phyloP scores from a whole-genome alignment of 768 basidiomycete species.

The Boletus vermiculosoides region DNA sequence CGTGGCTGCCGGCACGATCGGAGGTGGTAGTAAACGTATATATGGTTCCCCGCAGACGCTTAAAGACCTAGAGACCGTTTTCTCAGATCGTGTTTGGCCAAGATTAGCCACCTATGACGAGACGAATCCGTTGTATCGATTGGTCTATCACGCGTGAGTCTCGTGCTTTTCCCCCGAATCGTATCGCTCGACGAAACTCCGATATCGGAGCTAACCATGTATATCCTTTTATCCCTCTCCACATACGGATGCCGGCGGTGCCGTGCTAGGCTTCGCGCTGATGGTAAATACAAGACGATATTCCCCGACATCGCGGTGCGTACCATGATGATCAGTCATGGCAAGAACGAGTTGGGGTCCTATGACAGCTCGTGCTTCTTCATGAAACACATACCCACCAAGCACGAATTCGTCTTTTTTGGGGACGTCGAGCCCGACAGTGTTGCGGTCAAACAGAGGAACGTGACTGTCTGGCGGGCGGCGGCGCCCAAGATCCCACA shows the following conservation, averaged over 20 bases:
- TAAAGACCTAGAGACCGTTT: slow-evolving; percentile 66
- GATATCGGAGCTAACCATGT: slow-evolving; percentile 12
- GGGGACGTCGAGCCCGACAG: slow-evolving; percentile 92
- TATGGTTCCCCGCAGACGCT: slow-evolving; percentile 61
- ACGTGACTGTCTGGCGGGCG: slow-evolving; percentile 71
- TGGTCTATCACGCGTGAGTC: slow-evolving; percentile 65
- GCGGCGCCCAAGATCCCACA: slow-evolving; percentile 77
- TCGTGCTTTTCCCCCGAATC: background rate
- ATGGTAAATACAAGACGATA: slow-evolving; percentile 53
- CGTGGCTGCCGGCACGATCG: slow-evolving; percentile 76
- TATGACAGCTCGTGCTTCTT: slow-evolving; percentile 89
- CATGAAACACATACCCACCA: slow-evolving; percentile 60
- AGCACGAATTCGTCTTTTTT: slow-evolving; percentile 84
- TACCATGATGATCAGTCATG: slow-evolving; percentile 72
- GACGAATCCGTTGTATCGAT: slow-evolving; percentile 54
- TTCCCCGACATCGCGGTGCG: slow-evolving; percentile 59
- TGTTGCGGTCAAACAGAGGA: slow-evolving; percentile 58
- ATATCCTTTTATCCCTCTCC: background rate
- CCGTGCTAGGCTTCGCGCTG: slow-evolving; percentile 44
- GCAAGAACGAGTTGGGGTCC: slow-evolving; percentile 48
- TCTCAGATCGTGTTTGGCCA: slow-evolving; percentile 83
- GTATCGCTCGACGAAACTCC: background rate
- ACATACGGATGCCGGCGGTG: too few relatives aligned
- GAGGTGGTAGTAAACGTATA: slow-evolving; percentile 60
- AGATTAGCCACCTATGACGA: slow-evolving; percentile 75